Base-by-base conservation (phyloP, 1,284 basidiomycete species). In the Ceratobasidium sp. region DNA sequence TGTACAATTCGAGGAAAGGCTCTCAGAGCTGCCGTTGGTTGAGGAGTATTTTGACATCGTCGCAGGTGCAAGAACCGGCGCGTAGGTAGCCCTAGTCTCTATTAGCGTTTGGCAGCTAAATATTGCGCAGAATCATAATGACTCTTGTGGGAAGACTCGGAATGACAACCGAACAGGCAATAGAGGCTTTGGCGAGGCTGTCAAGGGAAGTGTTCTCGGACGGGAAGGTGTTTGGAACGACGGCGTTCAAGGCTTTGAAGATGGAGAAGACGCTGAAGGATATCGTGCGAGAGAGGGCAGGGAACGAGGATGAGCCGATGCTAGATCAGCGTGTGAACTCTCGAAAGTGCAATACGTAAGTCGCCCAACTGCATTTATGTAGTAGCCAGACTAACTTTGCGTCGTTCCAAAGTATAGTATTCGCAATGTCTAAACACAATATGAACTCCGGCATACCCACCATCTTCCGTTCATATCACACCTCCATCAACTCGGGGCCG, bases 341-440 rank as follows among this genome's bases (percentile, higher is more conserved):
- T 27, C 3, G 7, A 4, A 33, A 54, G 30, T 66, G 62, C 48
- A 54, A 54, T 10, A 48, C 44, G 73, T 66, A 33, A 35, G 73
- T 41, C 1, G 14, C 12, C n/a, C 14, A n/a, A 8, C 4, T 48
- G 16, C 14, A 3, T 35, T 27, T n/a, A 6, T 2, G 10, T 30
- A 10, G 3, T 12, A 8, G 1, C 33, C 8, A 38, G 10, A 3
- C 41, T 44, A 38, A 76, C n/a, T n/a, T n/a, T n/a, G n/a, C n/a
- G n/a, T n/a, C n/a, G n/a, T n/a, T n/a, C n/a, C n/a, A n/a, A 46
- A 70, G 68, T 14, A 55, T 70, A n/a, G 52, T 71, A 7, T 71
- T 55, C 38, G 52, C 52, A 1, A 60, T 30, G 54, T 57, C 68
- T 1, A 38, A 12, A 27, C 57, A 44, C 52, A 71, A 71, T 16